Evolutionary conservation across 768 basidiomycete genomes (phyloP).

Genomic region (Lactifluus echinatus): DNA sequence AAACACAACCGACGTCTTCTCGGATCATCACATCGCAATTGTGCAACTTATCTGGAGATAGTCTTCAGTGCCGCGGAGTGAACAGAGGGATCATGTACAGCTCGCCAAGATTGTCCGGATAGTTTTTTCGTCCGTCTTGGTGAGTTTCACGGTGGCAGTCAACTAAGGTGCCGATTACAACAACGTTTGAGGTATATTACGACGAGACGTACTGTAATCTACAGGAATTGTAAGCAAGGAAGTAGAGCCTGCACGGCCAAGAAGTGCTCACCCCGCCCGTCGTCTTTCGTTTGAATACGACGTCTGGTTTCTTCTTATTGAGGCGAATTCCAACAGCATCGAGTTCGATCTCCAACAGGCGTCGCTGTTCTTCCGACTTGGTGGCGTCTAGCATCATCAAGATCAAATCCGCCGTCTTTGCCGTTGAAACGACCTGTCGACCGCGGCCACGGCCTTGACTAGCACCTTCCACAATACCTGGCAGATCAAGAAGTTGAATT

Average conservation of each 20-base stretch:
- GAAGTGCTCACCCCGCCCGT: constrained; percentile 71
- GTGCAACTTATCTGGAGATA: constrained; percentile 65
- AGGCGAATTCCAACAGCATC: constrained; percentile 95
- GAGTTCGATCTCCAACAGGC: constrained; percentile 82
- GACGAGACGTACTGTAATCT: constrained; percentile 60
- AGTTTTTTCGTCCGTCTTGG: constrained; percentile 90
- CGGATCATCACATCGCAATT: constrained; percentile 98
- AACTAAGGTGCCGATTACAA: constrained; percentile 36
- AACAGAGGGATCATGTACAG: constrained; percentile 37
- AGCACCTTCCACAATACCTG: constrained; percentile 92
- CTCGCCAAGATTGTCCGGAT: constrained; percentile 87
- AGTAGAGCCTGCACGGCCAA: constrained; percentile 6
- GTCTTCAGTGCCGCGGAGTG: background rate
- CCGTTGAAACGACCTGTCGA: constrained; percentile 86
- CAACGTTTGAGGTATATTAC: background rate
- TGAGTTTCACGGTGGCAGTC: constrained; percentile 88
- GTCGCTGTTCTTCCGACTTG: constrained; percentile 85
- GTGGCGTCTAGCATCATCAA: constrained; percentile 90
- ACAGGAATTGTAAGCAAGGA: constrained; percentile 4
- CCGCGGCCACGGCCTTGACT: constrained; percentile 89
- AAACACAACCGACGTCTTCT: constrained; percentile 65
- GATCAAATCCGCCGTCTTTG: constrained; percentile 62
- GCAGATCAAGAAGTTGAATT: constrained; percentile 91
- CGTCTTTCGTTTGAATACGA: constrained; percentile 89
- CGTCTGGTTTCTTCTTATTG: constrained; percentile 85